Conservation (phyloP, 108 stramenopile genomes). For the Phaeodactylum tricornutum region DNA sequence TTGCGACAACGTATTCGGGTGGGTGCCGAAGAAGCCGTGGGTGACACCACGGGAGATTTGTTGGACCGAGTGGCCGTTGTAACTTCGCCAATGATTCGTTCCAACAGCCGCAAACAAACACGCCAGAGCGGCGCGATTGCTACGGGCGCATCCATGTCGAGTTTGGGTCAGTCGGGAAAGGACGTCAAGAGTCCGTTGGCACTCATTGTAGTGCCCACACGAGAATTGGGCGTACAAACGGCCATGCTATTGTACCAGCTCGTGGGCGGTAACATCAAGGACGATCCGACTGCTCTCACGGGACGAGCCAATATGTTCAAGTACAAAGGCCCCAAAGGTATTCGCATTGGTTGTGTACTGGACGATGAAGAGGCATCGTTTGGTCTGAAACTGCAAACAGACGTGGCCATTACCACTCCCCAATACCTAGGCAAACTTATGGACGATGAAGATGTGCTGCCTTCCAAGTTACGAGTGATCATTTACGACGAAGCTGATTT, state of each 20-base stretch:
- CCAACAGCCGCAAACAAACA: slow-evolving; percentile 39
- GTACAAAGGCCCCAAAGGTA: slow-evolving; percentile 79
- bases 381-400: slow-evolving; percentile 80
- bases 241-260: slow-evolving; percentile 55
- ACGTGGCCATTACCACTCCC: slow-evolving; percentile 73
- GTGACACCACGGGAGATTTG: slow-evolving; percentile 61
- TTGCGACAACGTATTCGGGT: slow-evolving; percentile 59
- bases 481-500: slow-evolving; percentile 80
- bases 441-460: slow-evolving; percentile 56
- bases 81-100: slow-evolving; percentile 46
- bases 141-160: slow-evolving; percentile 44
- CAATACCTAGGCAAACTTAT: slow-evolving; percentile 63
- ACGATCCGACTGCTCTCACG: slow-evolving; percentile 23
- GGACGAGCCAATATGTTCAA: slow-evolving; percentile 63
- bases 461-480: slow-evolving; percentile 60
- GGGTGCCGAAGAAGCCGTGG: slow-evolving; percentile 67
- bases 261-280: slow-evolving; percentile 62
- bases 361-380: slow-evolving; percentile 66
- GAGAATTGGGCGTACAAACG: slow-evolving; percentile 88
- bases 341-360: slow-evolving; percentile 75
- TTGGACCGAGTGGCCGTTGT: slow-evolving; percentile 57
- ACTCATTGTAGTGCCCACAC: slow-evolving; percentile 84
- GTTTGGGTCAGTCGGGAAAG: slow-evolving; percentile 58
- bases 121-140: slow-evolving; percentile 26
- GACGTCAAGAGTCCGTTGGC: slow-evolving; percentile 74